Percentiles rank a stretch among this genome's conserved stretches.
Evolutionary conservation across 208 protist species (phyloP).

Genomic region (Trypanosoma avium): DNA sequence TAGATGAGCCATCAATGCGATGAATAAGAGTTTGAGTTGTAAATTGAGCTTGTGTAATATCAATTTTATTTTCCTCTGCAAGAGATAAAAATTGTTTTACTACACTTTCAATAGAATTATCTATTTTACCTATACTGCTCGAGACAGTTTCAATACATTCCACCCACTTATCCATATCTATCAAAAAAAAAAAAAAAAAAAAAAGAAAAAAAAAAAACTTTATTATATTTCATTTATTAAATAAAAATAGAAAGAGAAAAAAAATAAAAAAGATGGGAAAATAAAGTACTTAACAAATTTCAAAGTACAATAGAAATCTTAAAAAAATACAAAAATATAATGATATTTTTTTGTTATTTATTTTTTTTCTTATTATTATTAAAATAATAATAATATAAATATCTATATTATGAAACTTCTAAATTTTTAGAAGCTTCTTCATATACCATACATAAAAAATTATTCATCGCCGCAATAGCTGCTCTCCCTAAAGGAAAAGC

Average conservation of each 20-base stretch:
- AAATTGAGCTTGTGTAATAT: neutral
- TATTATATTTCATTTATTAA: neutral
- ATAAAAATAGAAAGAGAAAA: neutral
- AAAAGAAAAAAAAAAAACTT: neutral
- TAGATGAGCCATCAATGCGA: conserved; percentile 23
- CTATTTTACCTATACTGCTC: neutral
- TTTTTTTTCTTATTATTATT: too few species aligned
- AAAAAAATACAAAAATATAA: neutral
- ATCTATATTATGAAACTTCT: neutral
- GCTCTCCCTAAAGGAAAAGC: conserved; percentile 44
- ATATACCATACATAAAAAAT: conserved; percentile 65
- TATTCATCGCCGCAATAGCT: conserved; percentile 65
- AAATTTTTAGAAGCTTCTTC: conserved; percentile 32
- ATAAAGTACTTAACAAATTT: neutral
- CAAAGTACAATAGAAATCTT: neutral
- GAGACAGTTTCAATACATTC: conserved; percentile 12
- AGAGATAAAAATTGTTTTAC: conserved; percentile 3
- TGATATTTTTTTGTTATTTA: neutral
- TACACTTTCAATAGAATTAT: neutral
- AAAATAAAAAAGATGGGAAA: neutral
- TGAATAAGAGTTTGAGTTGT: conserved; percentile 20
- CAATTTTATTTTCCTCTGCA: neutral
- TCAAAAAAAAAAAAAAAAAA: conserved; percentile 2
- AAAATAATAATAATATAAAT: too few species aligned
- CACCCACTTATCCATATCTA: conserved; percentile 16